A percentile compares a stretch with the other conserved stretches of the same genome.
These are phyloP conservation scores for Cyberlindnera subsufficiens DNA, from an alignment of 805 yeast genomes.

Conservation along the genomic window DNA sequence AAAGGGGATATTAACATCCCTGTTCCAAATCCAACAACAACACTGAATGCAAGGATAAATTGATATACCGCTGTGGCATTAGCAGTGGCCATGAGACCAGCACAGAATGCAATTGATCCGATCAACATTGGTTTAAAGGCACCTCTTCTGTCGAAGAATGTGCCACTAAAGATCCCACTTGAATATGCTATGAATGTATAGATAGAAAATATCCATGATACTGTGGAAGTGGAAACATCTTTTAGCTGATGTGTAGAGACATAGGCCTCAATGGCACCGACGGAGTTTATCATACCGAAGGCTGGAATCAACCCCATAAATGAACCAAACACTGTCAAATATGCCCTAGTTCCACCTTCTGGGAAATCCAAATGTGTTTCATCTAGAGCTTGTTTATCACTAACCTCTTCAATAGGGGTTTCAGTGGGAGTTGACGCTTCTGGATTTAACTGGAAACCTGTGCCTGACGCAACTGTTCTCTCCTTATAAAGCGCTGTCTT, in stretches of 20 bases:
- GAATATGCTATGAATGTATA: conserved; percentile 24
- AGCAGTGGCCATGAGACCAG: conserved; percentile 40
- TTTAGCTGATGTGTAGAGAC: conserved; percentile 47
- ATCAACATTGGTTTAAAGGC: conserved; percentile 30
- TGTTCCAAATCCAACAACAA: conserved; percentile 38
- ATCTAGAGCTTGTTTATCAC: conserved; percentile 4
- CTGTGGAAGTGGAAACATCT: conserved; percentile 35
- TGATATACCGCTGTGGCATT: conserved; percentile 40
- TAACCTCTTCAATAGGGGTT: neutral
- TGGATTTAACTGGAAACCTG: conserved; percentile 7
- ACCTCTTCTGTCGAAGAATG: conserved; percentile 41
- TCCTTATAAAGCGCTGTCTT: conserved; percentile 6
- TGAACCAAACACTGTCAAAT: conserved; percentile 48
- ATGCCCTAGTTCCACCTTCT: conserved; percentile 52
- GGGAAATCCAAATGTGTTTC: conserved; percentile 30
- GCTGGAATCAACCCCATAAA: conserved; percentile 48
- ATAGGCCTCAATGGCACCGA: conserved; percentile 59
- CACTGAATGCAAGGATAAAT: conserved; percentile 46
- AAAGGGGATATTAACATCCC: conserved; percentile 40
- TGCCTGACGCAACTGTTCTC: conserved; percentile 2
- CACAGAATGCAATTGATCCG: conserved; percentile 31
- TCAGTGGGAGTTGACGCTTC: neutral
- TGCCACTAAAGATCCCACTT: conserved; percentile 36
- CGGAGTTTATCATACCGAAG: conserved; percentile 50
- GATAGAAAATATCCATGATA: conserved; percentile 51